These are phyloP conservation scores for Gossypium gossypioides DNA, from an alignment of 441 rosid species.

Conservation along the genomic window DNA sequence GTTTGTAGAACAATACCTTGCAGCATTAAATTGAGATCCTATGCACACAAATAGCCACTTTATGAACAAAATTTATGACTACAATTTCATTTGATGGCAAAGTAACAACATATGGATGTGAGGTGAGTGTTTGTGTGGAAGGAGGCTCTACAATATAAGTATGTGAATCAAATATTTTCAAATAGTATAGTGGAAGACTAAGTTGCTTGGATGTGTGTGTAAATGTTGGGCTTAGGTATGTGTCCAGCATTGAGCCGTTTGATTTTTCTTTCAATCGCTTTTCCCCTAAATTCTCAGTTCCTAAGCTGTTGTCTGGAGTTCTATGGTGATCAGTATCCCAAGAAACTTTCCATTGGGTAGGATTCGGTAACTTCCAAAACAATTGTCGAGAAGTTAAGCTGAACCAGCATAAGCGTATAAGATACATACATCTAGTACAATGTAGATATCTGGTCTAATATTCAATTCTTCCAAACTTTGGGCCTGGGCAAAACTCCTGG, in stretches of 20 bases:
- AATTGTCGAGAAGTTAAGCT: neutral
- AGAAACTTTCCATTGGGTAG: neutral
- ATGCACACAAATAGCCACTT: neutral
- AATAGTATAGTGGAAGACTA: neutral
- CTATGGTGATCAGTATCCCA: neutral
- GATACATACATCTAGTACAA: constrained; percentile 58
- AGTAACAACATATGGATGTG: neutral
- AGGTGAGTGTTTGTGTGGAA: neutral
- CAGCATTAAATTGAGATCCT: neutral
- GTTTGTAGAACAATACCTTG: neutral
- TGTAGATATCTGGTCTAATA: constrained; percentile 61
- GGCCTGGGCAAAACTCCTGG: constrained; percentile 64
- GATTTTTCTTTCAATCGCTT: neutral
- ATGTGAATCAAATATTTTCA: neutral
- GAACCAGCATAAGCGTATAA: neutral
- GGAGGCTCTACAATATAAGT: neutral
- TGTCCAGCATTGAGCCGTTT: neutral
- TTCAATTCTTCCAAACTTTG: constrained; percentile 63
- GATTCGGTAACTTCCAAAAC: neutral
- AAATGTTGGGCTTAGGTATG: constrained; percentile 2
- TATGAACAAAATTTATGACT: neutral
- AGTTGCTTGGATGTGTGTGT: neutral
- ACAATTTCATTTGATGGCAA: neutral
- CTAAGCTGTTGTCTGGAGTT: neutral
- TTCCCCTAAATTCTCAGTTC: neutral